Base-by-base conservation (phyloP, 1,284 basidiomycete species). In the Sporisorium iseilematis-ciliati region DNA sequence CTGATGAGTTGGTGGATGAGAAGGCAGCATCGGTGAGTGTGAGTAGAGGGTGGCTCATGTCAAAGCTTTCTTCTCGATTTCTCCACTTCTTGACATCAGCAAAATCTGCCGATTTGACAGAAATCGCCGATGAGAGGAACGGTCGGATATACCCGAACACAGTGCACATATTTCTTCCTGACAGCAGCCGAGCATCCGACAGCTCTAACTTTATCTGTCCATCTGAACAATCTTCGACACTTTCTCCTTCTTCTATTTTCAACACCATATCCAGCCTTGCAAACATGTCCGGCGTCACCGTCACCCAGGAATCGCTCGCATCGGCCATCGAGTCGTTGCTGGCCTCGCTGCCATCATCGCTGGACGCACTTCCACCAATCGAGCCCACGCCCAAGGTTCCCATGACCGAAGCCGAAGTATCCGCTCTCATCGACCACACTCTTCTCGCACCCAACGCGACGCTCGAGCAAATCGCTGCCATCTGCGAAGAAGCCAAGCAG, bases 361-460 rank as follows among this genome's bases (percentile, higher is more conserved):
- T 60, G 23, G 49, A 35, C 31, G 14, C 51, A 12, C 69, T 68
- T n/a, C 35, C 57, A 18, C 68, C 73, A 0, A 72, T 66, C 57
- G 56, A 25, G 7, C 64, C 74, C 5, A 50, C 64, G 4, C 75
- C 75, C 16, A 31, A 33, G 12, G 33, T 75, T 12, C 75, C 75
- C 14, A 58, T 63, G 23, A 65, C 69, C 7, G 64, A 77, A 33
- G 49, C 57, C 20, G 54, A 71, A 40, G 60, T 78, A 12, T 62
- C 79, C 2, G 51, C 52, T 10, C 67, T 80, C 25, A 81, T 83
- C 70, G 81, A 83, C 63, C 81, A 83, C 76, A 83, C 81, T 29
- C 67, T 83, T 4, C 75, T 83, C 14, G 78, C 81, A 2, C 81
- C 80, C 48, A 58, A 70, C 20, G 63, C 81, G 7, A 71, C 74